phyloP scores from a whole-genome alignment of 805 yeast species.

The Sporopachydermia lactativora region DNA sequence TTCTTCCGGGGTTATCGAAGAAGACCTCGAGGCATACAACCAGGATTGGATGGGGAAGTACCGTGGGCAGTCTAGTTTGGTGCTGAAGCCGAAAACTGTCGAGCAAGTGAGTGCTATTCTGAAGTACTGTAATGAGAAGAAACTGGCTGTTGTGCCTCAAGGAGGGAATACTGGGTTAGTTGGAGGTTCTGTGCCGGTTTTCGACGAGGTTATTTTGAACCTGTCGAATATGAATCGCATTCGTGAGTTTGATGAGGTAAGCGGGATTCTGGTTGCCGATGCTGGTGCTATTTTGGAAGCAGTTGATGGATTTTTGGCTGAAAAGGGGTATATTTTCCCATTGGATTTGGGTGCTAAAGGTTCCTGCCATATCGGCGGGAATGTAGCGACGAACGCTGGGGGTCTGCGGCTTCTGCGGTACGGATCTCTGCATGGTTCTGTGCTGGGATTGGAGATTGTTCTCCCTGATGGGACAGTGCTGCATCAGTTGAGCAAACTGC shows the following conservation, averaged over 20 bases:
- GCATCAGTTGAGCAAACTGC: conserved; percentile 66
- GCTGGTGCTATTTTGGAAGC: conserved; percentile 82
- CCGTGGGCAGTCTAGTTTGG: conserved; percentile 71
- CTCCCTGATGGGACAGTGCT: conserved; percentile 77
- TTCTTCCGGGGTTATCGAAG: conserved; percentile 29
- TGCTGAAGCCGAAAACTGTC: conserved; percentile 69
- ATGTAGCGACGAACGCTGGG: conserved; percentile 93
- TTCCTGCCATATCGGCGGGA: conserved; percentile 91
- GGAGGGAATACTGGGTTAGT: conserved; percentile 96
- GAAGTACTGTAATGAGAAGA: conserved; percentile 64
- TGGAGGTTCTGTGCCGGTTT: conserved; percentile 87
- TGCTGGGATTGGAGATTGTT: conserved; percentile 86
- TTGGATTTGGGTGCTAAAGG: conserved; percentile 94
- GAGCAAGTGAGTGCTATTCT: conserved; percentile 66
- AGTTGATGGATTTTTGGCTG: conserved; percentile 68
- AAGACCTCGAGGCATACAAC: conserved; percentile 58
- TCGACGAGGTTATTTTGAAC: conserved; percentile 76
- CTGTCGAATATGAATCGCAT: conserved; percentile 59
- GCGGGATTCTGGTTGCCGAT: conserved; percentile 80
- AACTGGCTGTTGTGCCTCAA: conserved; percentile 83
- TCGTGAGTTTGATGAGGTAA: conserved; percentile 65
- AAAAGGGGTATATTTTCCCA: conserved; percentile 83
- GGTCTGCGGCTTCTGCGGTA: conserved; percentile 78
- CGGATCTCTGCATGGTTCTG: conserved; percentile 88
- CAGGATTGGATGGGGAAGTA: conserved; percentile 94